Evolutionary conservation across 495 filamentous ascomycete species (phyloP).

Genomic region (Hypoxylon intermedium): DNA sequence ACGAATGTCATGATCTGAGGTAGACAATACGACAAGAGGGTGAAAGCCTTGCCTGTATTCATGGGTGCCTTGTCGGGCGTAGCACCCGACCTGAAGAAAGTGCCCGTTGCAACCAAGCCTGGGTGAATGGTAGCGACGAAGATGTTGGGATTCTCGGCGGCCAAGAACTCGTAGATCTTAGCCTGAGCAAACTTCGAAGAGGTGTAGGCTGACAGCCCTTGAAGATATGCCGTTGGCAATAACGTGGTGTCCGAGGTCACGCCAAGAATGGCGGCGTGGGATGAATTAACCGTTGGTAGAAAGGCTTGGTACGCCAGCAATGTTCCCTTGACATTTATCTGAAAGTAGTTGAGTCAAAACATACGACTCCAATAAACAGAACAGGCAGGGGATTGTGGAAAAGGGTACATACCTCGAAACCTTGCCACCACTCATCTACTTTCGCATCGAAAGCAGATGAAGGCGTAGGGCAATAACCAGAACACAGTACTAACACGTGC

Average conservation of each 20-base stretch:
- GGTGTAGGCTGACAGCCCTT: conserved; percentile 47
- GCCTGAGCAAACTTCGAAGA: conserved; percentile 49
- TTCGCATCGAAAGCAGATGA: conserved; percentile 31
- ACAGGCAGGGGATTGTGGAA: not conserved
- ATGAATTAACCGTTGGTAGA: conserved; percentile 44
- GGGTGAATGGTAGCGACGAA: conserved; percentile 51
- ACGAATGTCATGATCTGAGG: not conserved
- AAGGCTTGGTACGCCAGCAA: conserved; percentile 48
- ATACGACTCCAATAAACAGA: too few relatives aligned
- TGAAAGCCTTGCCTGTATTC: conserved; percentile 41
- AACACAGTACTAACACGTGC: conserved; percentile 47
- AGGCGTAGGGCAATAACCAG: conserved; percentile 41
- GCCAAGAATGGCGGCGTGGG: conserved; percentile 45
- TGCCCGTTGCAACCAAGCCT: conserved; percentile 49
- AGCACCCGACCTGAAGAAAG: conserved; percentile 37
- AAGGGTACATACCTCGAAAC: conserved; percentile 41
- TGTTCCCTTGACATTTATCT: conserved; percentile 53
- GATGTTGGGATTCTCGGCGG: conserved; percentile 49
- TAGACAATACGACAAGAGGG: not conserved
- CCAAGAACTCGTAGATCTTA: conserved; percentile 51
- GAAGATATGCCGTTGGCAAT: conserved; percentile 27
- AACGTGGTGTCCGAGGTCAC: conserved; percentile 34
- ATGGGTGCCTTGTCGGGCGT: conserved; percentile 37
- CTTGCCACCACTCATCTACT: conserved; percentile 47
- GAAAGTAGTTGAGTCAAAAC: not conserved